These are phyloP conservation scores for Metroxylon sagu DNA, from an alignment of 176 grass and related monocot species.

Conservation along the genomic window DNA sequence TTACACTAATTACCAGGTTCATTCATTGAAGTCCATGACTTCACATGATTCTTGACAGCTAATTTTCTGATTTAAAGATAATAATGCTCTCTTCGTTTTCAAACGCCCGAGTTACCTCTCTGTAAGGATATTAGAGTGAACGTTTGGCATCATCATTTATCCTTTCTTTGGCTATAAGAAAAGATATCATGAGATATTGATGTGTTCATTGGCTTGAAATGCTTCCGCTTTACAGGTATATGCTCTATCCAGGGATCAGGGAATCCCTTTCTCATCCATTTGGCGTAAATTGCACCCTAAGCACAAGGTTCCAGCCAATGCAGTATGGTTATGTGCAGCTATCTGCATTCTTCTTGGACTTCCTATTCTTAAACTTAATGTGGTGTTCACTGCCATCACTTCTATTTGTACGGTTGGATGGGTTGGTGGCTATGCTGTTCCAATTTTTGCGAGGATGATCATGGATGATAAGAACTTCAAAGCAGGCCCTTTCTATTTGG, in stretches of 20 bases:
- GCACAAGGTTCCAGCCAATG: conserved; percentile 79
- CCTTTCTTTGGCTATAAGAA: too few relatives aligned
- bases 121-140: too few relatives aligned
- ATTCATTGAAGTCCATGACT: too few relatives aligned
- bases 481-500: conserved; percentile 74
- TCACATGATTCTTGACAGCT: too few relatives aligned
- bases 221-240: conserved; percentile 33
- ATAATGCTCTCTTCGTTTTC: too few relatives aligned
- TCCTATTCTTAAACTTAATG: conserved; percentile 79
- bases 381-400: conserved; percentile 95
- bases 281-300: conserved; percentile 82
- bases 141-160: too few relatives aligned
- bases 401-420: conserved; percentile 83
- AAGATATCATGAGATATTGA: too few relatives aligned
- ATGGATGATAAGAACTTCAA: conserved; percentile 72
- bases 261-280: conserved; percentile 59
- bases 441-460: conserved; percentile 90
- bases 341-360: conserved; percentile 77
- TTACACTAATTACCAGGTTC: too few relatives aligned
- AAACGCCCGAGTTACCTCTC: too few relatives aligned
- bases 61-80: too few relatives aligned
- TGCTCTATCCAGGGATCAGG: conserved; percentile 78
- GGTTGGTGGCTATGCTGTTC: conserved; percentile 91
- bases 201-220: too few relatives aligned
- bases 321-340: conserved; percentile 80